These are phyloP conservation scores for Yarrowia sp. DNA, from an alignment of 805 yeast genomes.

Conservation along the genomic window DNA sequence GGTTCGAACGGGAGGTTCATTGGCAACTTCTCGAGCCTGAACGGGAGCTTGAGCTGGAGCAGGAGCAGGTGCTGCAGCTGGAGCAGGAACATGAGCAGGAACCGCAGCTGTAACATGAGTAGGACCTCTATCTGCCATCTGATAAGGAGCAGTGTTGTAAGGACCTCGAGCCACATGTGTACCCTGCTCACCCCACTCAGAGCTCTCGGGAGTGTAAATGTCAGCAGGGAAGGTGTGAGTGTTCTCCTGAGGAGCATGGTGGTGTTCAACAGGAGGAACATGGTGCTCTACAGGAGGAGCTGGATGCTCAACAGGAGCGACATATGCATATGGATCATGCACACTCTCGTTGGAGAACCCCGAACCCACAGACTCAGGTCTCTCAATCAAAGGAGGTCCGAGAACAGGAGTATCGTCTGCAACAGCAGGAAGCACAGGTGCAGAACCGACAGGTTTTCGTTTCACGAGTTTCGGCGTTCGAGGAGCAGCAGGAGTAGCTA, in stretches of 20 bases:
- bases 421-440: neutral
- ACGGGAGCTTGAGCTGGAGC: neutral
- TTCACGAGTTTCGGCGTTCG: conserved; percentile 27
- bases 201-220: conserved; percentile 3
- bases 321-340: neutral
- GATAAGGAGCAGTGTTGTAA: conserved; percentile 12
- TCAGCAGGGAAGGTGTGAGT: neutral
- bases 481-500: neutral
- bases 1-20: neutral
- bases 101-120: neutral
- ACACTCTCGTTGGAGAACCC: neutral
- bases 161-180: conserved; percentile 1
- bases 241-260: neutral
- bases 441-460: conserved; percentile 32
- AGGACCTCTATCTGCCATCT: neutral
- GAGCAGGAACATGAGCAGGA: neutral
- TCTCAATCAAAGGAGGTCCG: neutral
- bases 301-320: no score
- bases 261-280: neutral
- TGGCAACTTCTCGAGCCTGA: neutral
- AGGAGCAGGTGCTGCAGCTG: neutral
- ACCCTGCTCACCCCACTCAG: neutral
- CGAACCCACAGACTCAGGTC: neutral
- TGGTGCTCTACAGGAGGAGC: neutral
- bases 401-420: neutral